Base-by-base conservation (phyloP, 306 rosid species). In the Ziziphus jujuba region DNA sequence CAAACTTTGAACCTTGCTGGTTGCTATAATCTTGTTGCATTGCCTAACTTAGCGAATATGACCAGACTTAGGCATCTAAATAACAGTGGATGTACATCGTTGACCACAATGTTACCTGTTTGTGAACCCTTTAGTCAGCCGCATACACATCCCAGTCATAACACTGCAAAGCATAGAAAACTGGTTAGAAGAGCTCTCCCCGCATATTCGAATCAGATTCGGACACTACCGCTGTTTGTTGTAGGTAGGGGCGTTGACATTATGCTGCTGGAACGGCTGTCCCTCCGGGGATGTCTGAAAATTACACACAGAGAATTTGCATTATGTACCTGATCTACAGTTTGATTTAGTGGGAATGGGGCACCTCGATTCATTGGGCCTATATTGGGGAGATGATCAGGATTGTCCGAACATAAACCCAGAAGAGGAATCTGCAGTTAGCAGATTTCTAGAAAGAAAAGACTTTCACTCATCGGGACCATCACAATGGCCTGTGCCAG, bases 21-120 rank as follows among this genome's bases (percentile, higher is more conserved):
- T 0, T 70, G 72, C 24, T 0, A 0, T 0, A 10, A 10, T 4
- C 64, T 72, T 21, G 17, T 0, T 0, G 0, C 0, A 0, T 55
- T 72, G 35, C 52, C 40, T 1, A 1, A 1, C 38, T 57, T 58
- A 9, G 7, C 13, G 45, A 14, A 2, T 2, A 25, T 73, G 47
- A 7, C 2, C 4, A 12, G 33, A 8, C 59, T 57, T 15, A 65
- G 60, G 36, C 66, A 73, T 51, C 66, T 73, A 21, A 44, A 61
- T 23, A 61, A 40, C 12, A 13, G 19, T 61, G 66, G 66, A 7
- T 61, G 66, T 40, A 47, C 20, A 43, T 50, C 66, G 19, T 44
- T 61, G 12, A 61, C 35, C 34, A 61, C 31, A 23, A 61, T 35
- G 64, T 45, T 45, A 45, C 50, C 50, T 10, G 50, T 9, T 9